Evolutionary conservation across 176 grass and related monocot genomes (phyloP).

Genomic region (Aegilops bicornis): DNA sequence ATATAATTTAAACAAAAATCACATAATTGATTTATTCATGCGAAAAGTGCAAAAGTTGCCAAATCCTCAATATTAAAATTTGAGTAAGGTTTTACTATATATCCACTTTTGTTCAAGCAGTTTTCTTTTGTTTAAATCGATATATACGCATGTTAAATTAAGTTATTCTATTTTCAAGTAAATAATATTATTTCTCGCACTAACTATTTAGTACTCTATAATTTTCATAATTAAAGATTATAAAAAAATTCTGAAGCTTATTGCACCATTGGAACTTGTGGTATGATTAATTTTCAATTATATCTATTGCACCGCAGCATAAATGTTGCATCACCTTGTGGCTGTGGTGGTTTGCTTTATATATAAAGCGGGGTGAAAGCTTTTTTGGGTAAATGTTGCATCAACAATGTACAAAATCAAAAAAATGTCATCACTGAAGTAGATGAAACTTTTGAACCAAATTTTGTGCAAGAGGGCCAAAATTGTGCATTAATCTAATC

Average conservation of each 20-base stretch:
- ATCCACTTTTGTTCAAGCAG: background rate
- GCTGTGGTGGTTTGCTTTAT: no score
- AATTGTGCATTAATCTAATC: background rate
- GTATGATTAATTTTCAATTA: constrained; percentile 4
- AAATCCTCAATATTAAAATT: background rate
- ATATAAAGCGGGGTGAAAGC: no score
- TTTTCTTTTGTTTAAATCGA: background rate
- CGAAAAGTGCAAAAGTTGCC: background rate
- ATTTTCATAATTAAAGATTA: background rate
- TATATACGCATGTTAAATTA: background rate
- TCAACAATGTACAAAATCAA: background rate
- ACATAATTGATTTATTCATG: background rate
- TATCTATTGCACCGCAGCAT: background rate
- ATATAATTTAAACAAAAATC: background rate
- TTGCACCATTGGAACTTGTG: background rate
- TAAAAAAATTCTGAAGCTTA: background rate
- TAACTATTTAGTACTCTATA: background rate
- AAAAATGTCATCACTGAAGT: background rate
- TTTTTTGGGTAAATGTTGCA: background rate
- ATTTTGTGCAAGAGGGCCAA: background rate
- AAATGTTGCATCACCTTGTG: background rate
- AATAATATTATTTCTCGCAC: background rate
- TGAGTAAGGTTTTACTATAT: background rate
- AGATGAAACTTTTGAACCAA: constrained; percentile 12
- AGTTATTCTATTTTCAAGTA: background rate